These are phyloP conservation scores for Botrytis deweyae DNA, from an alignment of 2,329 filamentous ascomycete genomes.

Conservation along the genomic window DNA sequence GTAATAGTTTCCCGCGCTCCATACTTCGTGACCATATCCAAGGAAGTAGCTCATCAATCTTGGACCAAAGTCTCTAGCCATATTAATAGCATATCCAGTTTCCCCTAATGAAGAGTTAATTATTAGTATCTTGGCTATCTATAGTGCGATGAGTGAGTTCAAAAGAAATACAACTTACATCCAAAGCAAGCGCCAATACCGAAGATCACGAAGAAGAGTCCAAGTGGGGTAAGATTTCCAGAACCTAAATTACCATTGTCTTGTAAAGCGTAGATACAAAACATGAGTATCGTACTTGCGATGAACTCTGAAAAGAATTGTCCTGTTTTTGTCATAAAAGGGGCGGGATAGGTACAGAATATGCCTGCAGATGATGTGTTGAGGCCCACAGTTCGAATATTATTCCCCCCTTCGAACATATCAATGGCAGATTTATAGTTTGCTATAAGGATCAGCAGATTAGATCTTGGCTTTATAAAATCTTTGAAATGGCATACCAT, in stretches of 20 bases:
- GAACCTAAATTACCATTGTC: slow-evolving; percentile 54
- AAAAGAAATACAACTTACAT: neutral
- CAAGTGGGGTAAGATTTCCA: slow-evolving; percentile 57
- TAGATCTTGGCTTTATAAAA: neutral
- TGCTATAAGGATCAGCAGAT: slow-evolving; percentile 36
- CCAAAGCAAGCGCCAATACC: slow-evolving; percentile 73
- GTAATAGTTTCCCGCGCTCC: slow-evolving; percentile 66
- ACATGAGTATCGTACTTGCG: slow-evolving; percentile 66
- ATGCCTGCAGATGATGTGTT: slow-evolving; percentile 59
- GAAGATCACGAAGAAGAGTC: slow-evolving; percentile 71
- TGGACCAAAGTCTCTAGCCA: slow-evolving; percentile 69
- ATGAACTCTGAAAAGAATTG: slow-evolving; percentile 74
- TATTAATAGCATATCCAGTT: slow-evolving; percentile 74
- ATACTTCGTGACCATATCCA: slow-evolving; percentile 68
- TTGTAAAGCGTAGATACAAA: slow-evolving; percentile 68
- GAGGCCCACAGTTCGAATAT: slow-evolving; percentile 59
- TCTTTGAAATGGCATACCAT: slow-evolving; percentile 24
- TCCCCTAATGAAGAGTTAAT: slow-evolving; percentile 50
- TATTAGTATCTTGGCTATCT: neutral
- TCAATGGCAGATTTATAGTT: slow-evolving; percentile 68
- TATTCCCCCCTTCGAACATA: slow-evolving; percentile 59
- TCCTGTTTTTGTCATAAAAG: slow-evolving; percentile 63
- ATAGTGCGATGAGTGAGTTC: neutral
- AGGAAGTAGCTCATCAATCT: slow-evolving; percentile 64
- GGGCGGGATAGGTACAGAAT: slow-evolving; percentile 68